These are phyloP conservation scores for Ophiostoma quercus DNA, from an alignment of 2,329 filamentous ascomycete species.

Conservation along the genomic window DNA sequence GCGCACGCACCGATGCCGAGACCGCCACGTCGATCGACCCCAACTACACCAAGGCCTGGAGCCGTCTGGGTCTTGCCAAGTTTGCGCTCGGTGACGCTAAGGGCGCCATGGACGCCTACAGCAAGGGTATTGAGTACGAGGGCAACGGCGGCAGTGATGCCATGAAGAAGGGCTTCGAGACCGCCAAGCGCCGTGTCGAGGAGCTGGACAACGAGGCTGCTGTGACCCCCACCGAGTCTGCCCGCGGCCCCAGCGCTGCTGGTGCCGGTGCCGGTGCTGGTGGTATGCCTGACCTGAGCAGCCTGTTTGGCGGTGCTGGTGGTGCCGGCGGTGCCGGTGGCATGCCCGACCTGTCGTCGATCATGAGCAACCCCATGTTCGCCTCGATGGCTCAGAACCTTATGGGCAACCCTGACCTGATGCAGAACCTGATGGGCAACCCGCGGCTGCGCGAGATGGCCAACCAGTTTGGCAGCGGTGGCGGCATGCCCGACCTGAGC, in stretches of 20 bases:
- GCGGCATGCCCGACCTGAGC: constrained; percentile 72
- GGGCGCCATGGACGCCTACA: constrained; percentile 91
- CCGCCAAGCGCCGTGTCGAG: constrained; percentile 79
- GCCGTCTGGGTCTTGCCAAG: constrained; percentile 79
- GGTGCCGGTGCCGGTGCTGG: constrained; percentile 38
- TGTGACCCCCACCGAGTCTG: constrained; percentile 28
- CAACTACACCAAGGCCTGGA: constrained; percentile 96
- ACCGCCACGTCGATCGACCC: constrained; percentile 83
- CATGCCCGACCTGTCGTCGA: constrained; percentile 78
- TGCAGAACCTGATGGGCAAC: constrained; percentile 92
- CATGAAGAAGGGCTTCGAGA: constrained; percentile 97
- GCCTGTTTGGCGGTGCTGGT: constrained; percentile 61
- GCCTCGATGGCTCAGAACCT: constrained; percentile 93
- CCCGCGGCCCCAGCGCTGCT: constrained; percentile 23
- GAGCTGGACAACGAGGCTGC: constrained; percentile 59
- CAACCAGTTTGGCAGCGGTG: constrained; percentile 63
- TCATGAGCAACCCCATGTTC: constrained; percentile 99
- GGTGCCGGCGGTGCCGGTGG: constrained; percentile 62
- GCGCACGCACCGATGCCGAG: constrained; percentile 82
- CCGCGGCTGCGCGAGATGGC: constrained; percentile 84
- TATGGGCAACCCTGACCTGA: constrained; percentile 93
- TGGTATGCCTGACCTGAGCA: constrained; percentile 66
- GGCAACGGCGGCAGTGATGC: constrained; percentile 91
- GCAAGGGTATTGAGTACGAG: constrained; percentile 87
- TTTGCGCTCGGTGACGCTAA: constrained; percentile 88